These are phyloP conservation scores for Trichophyton simii DNA, from an alignment of 2,329 filamentous ascomycete species.

Conservation along the genomic window DNA sequence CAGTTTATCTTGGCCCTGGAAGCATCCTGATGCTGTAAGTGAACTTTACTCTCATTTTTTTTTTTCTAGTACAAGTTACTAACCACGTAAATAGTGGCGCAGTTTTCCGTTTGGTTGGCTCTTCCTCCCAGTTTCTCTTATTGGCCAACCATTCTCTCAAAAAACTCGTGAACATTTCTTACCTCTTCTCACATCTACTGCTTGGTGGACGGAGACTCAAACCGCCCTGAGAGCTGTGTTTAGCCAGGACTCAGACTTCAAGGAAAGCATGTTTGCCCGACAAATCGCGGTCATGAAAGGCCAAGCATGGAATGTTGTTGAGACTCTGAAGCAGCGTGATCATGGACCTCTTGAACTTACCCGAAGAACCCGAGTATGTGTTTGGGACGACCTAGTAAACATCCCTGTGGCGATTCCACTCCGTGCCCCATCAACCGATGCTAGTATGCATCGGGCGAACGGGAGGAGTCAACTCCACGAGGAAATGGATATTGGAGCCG, in stretches of 20 bases:
- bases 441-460: conserved; percentile 51
- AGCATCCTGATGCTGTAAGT: conserved; percentile 78
- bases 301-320: conserved; percentile 97
- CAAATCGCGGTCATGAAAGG: conserved; percentile 99
- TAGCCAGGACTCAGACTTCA: conserved; percentile 84
- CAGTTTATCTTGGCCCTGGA: conserved; percentile 97
- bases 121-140: conserved; percentile 89
- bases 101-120: conserved; percentile 98
- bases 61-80: conserved; percentile 25
- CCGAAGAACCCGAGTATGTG: conserved; percentile 76
- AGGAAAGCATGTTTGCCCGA: conserved; percentile 97
- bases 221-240: conserved; percentile 76
- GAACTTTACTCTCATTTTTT: background rate
- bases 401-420: conserved; percentile 89
- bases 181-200: conserved; percentile 83
- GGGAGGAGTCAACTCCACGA: conserved; percentile 46
- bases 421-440: conserved; percentile 71
- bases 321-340: conserved; percentile 83
- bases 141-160: conserved; percentile 90
- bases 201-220: conserved; percentile 96
- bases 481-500: conserved; percentile 81
- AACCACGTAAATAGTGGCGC: conserved; percentile 41
- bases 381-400: conserved; percentile 96
- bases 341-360: conserved; percentile 91
- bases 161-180: conserved; percentile 89